Evolutionary conservation across 352 stramenopile genomes (phyloP).

Genomic region (Phytopythium boreale): DNA sequence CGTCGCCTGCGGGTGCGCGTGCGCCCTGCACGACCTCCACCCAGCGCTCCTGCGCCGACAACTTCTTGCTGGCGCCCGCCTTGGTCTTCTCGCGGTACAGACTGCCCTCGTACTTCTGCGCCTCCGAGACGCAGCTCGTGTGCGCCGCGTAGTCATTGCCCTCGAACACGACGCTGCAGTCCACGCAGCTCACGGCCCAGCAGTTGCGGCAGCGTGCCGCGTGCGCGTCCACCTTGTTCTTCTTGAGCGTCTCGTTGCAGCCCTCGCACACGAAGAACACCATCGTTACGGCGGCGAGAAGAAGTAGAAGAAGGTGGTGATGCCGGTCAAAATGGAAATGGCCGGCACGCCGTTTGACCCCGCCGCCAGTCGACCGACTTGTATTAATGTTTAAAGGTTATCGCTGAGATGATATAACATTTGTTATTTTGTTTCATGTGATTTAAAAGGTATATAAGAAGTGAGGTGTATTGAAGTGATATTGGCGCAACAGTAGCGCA

Average conservation of each 20-base stretch:
- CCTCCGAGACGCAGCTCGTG: slow-evolving; percentile 92
- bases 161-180: slow-evolving; percentile 91
- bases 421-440: no score
- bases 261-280: slow-evolving; percentile 88
- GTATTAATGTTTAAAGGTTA: no score
- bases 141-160: slow-evolving; percentile 88
- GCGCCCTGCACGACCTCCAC: slow-evolving; percentile 66
- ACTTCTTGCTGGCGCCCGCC: slow-evolving; percentile 59
- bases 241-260: slow-evolving; percentile 93
- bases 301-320: not conserved
- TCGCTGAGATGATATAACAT: no score
- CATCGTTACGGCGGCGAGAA: slow-evolving; percentile 25
- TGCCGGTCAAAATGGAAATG: no score
- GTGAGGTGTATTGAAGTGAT: not conserved
- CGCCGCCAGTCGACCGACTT: no score
- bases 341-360: no score
- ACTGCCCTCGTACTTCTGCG: slow-evolving; percentile 92
- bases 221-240: slow-evolving; percentile 92
- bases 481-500: not conserved
- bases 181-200: slow-evolving; percentile 92
- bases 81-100: slow-evolving; percentile 79
- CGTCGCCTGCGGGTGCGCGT: slow-evolving; percentile 37
- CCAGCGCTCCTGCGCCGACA: slow-evolving; percentile 88
- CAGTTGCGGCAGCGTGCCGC: slow-evolving; percentile 80
- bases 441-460: no score